Base-by-base conservation (phyloP, 441 rosid genomes). In the Adansonia gregorii region DNA sequence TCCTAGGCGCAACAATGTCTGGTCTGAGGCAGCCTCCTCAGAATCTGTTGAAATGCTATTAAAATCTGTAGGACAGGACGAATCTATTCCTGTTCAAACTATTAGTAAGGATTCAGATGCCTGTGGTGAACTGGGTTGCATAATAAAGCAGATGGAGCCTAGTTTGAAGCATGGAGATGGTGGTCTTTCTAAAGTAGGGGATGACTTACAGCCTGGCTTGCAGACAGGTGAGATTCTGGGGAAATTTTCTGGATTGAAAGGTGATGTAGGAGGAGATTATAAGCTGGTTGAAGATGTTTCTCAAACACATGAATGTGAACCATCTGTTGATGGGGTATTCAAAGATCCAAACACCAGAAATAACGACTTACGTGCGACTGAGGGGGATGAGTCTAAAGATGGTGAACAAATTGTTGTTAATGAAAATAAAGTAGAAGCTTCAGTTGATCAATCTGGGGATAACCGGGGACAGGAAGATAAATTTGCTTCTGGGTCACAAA, bases 41-140 rank as follows among this genome's bases (percentile, higher is more conserved):
- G 98, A 97, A 79, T 97, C 99, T 79, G 98, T 95, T 88, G 99
- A 93, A 88, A 97, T 97, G 99, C 89, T 97, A 79, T 86, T 97
- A 85, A 95, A 95, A 84, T 97, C 98, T 60, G 97, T 97, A 75
- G 98, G 98, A 45, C 97, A 91, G 86, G 99, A 97, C 78, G 95
- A 97, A 73, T 83, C 78, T 19, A 79, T 81, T 83, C 92, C 85
- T 41, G 82, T 67, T 71, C 87, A 89, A 76, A 60, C 75, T 84
- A 82, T 75, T 55, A 68, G 64, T 82, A 88, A 82, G 85, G 91
- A 79, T 68, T 85, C 92, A 75, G 92, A 84, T 76, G 86, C 89
- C 80, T 87, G 88, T 87, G 93, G 93, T 89, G 99, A 86, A 81
- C 87, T 91, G 79, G 90, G 90, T 74, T 86, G 90, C 81, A 80